Base-by-base conservation (phyloP, 2,329 filamentous ascomycete species). In the Aurifilum marmelostoma region DNA sequence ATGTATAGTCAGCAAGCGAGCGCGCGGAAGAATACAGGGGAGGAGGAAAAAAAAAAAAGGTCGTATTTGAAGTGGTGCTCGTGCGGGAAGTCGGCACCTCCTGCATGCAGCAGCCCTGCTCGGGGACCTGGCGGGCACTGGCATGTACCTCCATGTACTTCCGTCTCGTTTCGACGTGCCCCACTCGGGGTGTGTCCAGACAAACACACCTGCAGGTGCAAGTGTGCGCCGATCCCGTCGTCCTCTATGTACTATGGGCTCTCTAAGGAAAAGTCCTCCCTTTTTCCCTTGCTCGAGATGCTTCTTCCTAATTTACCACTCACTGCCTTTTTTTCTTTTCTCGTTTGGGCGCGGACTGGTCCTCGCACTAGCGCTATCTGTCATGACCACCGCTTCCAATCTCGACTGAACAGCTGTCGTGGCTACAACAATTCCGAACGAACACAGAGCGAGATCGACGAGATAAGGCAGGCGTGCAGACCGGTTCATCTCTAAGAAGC, bases 121-220 rank as follows among this genome's bases (percentile, higher is more conserved):
- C 27, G 24, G 52, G 24, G 27, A 29, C 52, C 24, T 29, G 52
- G 32, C 27, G 52, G 14, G 27, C 24, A 29, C 52, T 6, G 52
- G 52, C 52, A 7, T 56, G 52, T 63, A 63, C 39, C 41, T n/a
- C 3, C 61, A 63, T 47, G 61, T 63, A 63, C 61, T 41, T 52
- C 5, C 41, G 7, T 47, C 24, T 29, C 7, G 61, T 50, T 50
- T 34, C 41, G 21, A 43, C 24, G 18, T 34, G 27, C 29, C 34
- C 61, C 39, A 47, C 61, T 43, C 18, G 16, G 16, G 29, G 41
- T n/a, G 14, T 56, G 52, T 56, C 27, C 37, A 43, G n/a, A 41
- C 59, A 21, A 18, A 47, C 41, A 4, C n/a, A 24, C 59, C 14
- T 39, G 59, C 37, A 27, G 34, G 34, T n/a, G 14, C 21, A 14